Evolutionary conservation across 371 early-diverging fungal species (phyloP).

Genomic region (Syncephalastrum racemosum): DNA sequence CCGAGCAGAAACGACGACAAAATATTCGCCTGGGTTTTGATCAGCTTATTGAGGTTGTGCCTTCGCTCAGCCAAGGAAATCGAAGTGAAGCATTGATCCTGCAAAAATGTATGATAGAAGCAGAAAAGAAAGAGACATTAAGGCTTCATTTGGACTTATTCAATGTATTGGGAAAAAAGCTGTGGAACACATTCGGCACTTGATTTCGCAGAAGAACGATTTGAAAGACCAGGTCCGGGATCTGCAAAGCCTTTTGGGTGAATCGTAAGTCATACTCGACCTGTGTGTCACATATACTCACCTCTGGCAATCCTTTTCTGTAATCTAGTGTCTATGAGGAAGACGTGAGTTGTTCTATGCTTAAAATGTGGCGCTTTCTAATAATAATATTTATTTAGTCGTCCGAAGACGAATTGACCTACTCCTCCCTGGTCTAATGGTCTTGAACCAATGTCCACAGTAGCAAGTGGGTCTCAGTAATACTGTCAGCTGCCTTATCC

Average conservation of each 20-base stretch:
- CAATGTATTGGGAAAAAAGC: conserved; percentile 6
- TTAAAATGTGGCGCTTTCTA: neutral
- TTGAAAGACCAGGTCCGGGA: conserved; percentile 31
- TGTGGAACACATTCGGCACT: conserved; percentile 32
- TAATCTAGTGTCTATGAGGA: conserved; percentile 27
- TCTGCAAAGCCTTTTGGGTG: conserved; percentile 26
- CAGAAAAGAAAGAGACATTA: too few relatives aligned
- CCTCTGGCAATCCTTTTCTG: too few relatives aligned
- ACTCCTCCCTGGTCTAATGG: conserved; percentile 8
- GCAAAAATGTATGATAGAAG: conserved; percentile 43
- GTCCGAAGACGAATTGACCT: conserved; percentile 31
- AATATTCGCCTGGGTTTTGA: conserved; percentile 81
- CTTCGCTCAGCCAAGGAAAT: conserved; percentile 56
- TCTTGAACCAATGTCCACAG: too few relatives aligned
- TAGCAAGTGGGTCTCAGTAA: too few relatives aligned
- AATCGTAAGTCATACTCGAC: conserved; percentile 22
- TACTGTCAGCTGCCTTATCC: too few relatives aligned
- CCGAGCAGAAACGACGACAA: conserved; percentile 84
- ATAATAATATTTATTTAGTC: conserved; percentile 18
- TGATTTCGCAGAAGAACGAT: conserved; percentile 31
- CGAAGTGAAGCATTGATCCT: conserved; percentile 55
- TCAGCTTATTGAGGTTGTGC: conserved; percentile 75
- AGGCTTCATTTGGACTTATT: neutral
- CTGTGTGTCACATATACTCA: neutral
- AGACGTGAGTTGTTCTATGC: conserved; percentile 23